Base-by-base conservation (phyloP, 1,284 basidiomycete species). In the Anthracocystis panici-leucophaei region DNA sequence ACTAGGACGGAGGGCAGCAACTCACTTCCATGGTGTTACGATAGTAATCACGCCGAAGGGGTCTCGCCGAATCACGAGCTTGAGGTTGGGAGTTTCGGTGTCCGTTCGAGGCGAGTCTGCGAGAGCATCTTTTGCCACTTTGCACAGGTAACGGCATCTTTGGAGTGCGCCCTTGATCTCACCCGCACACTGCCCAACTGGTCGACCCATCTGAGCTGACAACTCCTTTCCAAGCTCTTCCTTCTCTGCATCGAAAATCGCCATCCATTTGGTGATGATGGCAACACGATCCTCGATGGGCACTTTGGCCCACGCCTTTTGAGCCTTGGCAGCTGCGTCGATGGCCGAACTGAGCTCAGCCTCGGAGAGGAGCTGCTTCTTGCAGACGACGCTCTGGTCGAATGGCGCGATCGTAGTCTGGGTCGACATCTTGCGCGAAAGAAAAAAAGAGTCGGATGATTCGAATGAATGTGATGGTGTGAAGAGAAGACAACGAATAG, bases 21-120 rank as follows among this genome's bases (percentile, higher is more conserved):
- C 49, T 51, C 33, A 51, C 49, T 94, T 93, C 95, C 95, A 95
- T 3, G 94, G 93, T 0, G 92, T 90, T 70, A 95, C 91, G 54
- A 94, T 89, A 31, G 94, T 89, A 1, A 97, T 90, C n/a, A 97
- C 91, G 18, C 95, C 95, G 0, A 96, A 86, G 0, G 95, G 93
- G 29, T 89, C 89, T 56, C 93, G 91, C 78, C 91, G 90, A 85
- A 97, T 95, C 82, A 89, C 92, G 50, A 94, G 89, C 79, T 88
- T 90, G 87, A 94, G 92, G 3, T 92, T 92, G 42, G 92, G 92
- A 59, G 91, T 90, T 84, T 94, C 92, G 10, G 91, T 92, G 56
- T 92, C 90, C 50, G 88, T 87, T 69, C 95, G 89, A 4, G 89
- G 87, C 44, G 93, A 88, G 73, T 95, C 93, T n/a, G 89, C 89